Evolutionary conservation across 371 early-diverging fungal species (phyloP), one percentile per base, ranked within the genome.

Genomic region (Mortierella sp.): DNA sequence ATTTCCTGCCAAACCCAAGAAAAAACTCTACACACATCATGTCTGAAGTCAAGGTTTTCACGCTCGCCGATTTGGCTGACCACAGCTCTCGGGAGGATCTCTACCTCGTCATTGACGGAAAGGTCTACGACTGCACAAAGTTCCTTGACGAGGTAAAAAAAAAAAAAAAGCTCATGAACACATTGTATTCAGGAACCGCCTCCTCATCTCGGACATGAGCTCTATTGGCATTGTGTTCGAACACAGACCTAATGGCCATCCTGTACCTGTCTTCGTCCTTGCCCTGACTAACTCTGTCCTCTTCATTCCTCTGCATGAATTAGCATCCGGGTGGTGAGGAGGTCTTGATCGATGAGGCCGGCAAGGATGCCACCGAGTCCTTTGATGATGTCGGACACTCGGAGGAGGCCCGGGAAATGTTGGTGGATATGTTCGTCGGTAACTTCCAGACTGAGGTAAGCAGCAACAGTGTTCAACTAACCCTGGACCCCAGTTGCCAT

Each of bases 361-460:
- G 96, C 64, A 83, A 84, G 69, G 97, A 98, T 81, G 95, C 95
- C 43, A 95, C 97, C 48, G 95, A 90, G 69, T 93, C 96, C 56
- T 98, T 97, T 83, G 96, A 97, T 64, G 98, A 97, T 83, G 94
- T 98, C 69, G 96, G 96, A 53, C 99, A 98, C 85, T 94, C 95
- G 43, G 93, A 95, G 23, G 96, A 96, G 72, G 99, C 99, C 29
- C 92, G 92, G 57, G 93, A 93, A 25, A 66, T 96, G 68, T 84
- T 98, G 62, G 79, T 86, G 59, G 83, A 86, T 47, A 88, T 90
- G 72, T 85, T 83, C 60, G 81, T 97, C 72, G 98, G 97, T 60
- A 87, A 92, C 50, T 83, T 94, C 29, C 88, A 92, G 83, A 69
- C 82, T 60, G 70, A 80, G 37, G 90, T 89, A 87, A 85, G 88